Percentiles rank a stretch among this genome's conserved stretches.
Evolutionary conservation across 129 eudicot genomes (phyloP).

Genomic region (Flaveria robusta): DNA sequence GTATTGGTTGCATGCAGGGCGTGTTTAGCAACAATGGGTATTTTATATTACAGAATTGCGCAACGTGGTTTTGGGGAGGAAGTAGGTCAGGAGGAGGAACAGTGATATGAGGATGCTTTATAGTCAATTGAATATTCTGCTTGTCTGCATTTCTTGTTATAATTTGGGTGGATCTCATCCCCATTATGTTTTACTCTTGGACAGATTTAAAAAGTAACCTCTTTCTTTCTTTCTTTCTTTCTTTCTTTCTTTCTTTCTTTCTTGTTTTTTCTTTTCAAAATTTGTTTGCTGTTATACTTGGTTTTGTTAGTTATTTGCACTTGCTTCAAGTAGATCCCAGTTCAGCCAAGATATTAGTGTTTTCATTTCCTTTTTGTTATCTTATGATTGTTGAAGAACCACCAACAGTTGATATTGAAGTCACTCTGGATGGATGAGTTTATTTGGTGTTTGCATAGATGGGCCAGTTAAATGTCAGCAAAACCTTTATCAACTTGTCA

Average conservation of each 20-base stretch:
- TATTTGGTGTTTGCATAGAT: neutral
- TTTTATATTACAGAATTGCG: slow-evolving; percentile 87
- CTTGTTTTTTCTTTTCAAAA: neutral
- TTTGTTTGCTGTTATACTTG: slow-evolving; percentile 17
- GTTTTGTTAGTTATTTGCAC: slow-evolving; percentile 22
- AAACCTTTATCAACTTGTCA: too few species aligned
- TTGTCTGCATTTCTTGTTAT: slow-evolving; percentile 13
- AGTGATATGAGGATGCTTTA: slow-evolving; percentile 22
- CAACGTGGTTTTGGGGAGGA: slow-evolving; percentile 77
- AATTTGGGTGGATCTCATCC: slow-evolving; percentile 23
- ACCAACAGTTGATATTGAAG: neutral
- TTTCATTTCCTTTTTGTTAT: neutral
- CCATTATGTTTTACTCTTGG: slow-evolving; percentile 6
- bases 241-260: neutral
- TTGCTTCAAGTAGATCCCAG: slow-evolving; percentile 2
- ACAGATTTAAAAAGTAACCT: neutral
- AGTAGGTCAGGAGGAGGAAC: slow-evolving; percentile 41
- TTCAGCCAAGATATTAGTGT: neutral
- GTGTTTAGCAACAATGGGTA: slow-evolving; percentile 98
- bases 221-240: neutral
- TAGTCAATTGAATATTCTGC: slow-evolving; percentile 7
- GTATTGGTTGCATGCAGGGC: slow-evolving; percentile 59
- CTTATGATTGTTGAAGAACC: neutral
- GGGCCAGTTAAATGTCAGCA: neutral
- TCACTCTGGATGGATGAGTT: neutral